Base-by-base conservation (phyloP, 1,284 basidiomycete species). In the Melanopsichium pennsylvanicum region DNA sequence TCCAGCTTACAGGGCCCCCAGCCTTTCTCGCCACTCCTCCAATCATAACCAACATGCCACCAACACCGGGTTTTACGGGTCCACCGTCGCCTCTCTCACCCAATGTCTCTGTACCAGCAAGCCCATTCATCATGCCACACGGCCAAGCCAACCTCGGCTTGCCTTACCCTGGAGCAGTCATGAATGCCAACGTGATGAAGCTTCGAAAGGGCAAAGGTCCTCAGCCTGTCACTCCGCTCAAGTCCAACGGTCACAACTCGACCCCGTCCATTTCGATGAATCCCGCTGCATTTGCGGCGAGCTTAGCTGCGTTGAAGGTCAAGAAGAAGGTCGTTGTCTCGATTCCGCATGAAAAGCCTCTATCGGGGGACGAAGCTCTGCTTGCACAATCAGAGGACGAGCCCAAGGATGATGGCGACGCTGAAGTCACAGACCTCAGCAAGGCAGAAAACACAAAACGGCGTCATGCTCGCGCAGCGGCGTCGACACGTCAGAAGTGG, bases 191-290 rank as follows among this genome's bases (percentile, higher is more conserved):
- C 26, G 46, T 35, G 21, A 47, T 41, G 32, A 58, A 61, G 22
- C 10, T 26, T 4, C 39, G 70, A 4, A 71, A 55, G 13, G 41
- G 50, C 16, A 64, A 54, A 25, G 54, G 54, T 18, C 54, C 49
- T 2, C 62, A 47, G 12, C 67, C 68, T 1, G 54, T 71, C 37
- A 74, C 70, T 3, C 75, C 75, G 5, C 56, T 78, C 52, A 72
- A 69, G 52, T 70, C 69, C 0, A 64, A 55, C 15, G 75, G 75
- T 12, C 75, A 78, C 54, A 78, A 78, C 46, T 74, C 72, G 2
- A 76, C 59, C 12, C 75, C 75, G 0, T 76, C 74, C 8, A 67
- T 78, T 39, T 70, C 67, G 23, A 47, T 78, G 45, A 70, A 68
- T 29, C 69, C 69, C 0, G 72, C 75, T 11, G 74, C 74, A 0